Base-by-base conservation (phyloP, 441 rosid genomes). In the Adansonia rubrostipa region DNA sequence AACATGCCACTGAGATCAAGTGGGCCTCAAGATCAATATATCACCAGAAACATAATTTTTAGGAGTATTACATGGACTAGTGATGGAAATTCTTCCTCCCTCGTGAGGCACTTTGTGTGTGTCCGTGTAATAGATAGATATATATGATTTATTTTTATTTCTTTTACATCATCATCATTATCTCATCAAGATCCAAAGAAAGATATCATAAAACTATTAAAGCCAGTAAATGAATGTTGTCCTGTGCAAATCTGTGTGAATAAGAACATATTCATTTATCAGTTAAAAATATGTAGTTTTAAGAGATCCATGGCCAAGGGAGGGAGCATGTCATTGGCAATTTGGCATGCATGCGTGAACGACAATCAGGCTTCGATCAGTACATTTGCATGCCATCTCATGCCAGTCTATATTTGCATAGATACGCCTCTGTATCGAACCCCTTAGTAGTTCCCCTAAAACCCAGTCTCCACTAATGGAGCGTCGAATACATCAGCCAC, bases 351-450 rank as follows among this genome's bases (percentile, higher is more conserved):
- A 80, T 82, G 87, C 85, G 28, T 24, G 28, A 24, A 72, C 54
- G 68, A 33, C 66, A 14, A 63, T 36, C 70, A n/a, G 48, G n/a
- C 70, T 7, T 15, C 79, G 88, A 79, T 83, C 68, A 61, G 82
- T 80, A 83, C 85, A 74, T 33, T 77, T 81, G 90, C 92, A 86
- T 86, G 92, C 88, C 88, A 87, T 84, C 75, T 80, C 84, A 81
- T 74, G 89, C 88, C 92, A 89, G 83, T 57, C 79, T 77, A 82
- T 77, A 19, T 84, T 75, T 82, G 64, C 28, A 60, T 66, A 67
- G 81, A 80, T 77, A 77, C 85, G 79, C 69, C 74, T 61, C 62
- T 20, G 78, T 77, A 53, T 48, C 74, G 45, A 33, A 40, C 50
- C n/a, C 53, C 28, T 20, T 63, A 73, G 50, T 24, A 62, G 42